phyloP scores from a whole-genome alignment of 306 rosid genomes.

The Mucuna pruriens region DNA sequence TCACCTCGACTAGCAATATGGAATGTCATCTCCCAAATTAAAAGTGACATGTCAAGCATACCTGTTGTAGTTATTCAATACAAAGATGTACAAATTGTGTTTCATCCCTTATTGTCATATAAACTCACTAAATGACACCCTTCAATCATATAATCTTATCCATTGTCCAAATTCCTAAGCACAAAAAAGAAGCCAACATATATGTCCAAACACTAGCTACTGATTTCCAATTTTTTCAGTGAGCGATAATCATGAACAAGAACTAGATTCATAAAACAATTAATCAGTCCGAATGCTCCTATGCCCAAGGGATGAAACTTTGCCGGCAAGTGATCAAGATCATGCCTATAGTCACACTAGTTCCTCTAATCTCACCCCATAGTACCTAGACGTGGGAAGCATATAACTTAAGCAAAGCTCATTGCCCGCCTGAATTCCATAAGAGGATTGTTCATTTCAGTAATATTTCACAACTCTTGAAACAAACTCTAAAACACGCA shows the following conservation, averaged over 20 bases:
- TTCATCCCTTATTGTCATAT: background rate
- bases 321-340: background rate
- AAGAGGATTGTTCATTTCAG: background rate
- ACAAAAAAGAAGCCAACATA: slow-evolving; percentile 1
- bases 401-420: slow-evolving; percentile 1
- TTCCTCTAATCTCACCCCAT: background rate
- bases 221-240: slow-evolving; percentile 5
- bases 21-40: background rate
- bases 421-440: background rate
- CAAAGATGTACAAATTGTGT: background rate
- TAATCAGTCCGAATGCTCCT: background rate
- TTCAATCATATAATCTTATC: background rate
- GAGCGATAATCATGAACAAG: background rate
- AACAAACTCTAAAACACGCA: background rate
- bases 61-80: background rate
- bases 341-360: background rate
- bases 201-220: background rate
- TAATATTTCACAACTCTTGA: background rate
- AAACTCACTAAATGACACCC: background rate
- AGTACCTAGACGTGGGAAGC: background rate
- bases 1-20: background rate
- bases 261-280: slow-evolving; percentile 3
- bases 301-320: background rate
- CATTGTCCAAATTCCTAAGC: background rate
- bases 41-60: slow-evolving; percentile 5